Conservation (phyloP, 1,139 yeast genomes). For the Candida sp. region DNA sequence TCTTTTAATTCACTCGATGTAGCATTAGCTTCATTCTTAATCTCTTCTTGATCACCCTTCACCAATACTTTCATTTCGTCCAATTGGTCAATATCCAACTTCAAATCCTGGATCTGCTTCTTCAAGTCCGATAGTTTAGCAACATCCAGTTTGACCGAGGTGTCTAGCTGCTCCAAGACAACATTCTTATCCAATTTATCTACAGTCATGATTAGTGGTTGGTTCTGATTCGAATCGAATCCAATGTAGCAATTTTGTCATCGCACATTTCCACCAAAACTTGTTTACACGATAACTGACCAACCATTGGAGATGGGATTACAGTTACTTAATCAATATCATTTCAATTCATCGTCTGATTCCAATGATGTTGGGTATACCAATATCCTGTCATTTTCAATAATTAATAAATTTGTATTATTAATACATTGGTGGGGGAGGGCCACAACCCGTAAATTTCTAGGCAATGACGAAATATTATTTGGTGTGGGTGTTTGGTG, state of each 20-base stretch:
- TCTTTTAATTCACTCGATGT: no score
- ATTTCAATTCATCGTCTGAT: not conserved
- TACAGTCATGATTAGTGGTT: not conserved
- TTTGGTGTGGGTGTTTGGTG: no score
- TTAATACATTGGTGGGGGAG: no score
- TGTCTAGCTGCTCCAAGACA: not conserved
- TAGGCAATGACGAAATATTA: no score
- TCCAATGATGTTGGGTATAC: no score
- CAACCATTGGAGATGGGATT: not conserved
- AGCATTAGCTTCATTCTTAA: no score
- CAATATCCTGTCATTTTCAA: not conserved
- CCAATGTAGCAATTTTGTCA: not conserved
- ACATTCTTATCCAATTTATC: not conserved
- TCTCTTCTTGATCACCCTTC: no score
- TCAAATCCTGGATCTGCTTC: not conserved
- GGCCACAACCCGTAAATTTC: no score
- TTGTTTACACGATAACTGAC: not conserved
- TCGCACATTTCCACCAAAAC: not conserved
- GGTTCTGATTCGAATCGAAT: not conserved
- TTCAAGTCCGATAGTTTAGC: not conserved
- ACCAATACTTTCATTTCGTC: no score
- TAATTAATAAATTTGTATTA: not conserved
- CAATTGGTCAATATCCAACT: not conserved
- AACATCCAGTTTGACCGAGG: not conserved
- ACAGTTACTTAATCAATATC: not conserved